These are phyloP conservation scores for Chaetomium tenue DNA, from an alignment of 495 filamentous ascomycete species.

Conservation along the genomic window DNA sequence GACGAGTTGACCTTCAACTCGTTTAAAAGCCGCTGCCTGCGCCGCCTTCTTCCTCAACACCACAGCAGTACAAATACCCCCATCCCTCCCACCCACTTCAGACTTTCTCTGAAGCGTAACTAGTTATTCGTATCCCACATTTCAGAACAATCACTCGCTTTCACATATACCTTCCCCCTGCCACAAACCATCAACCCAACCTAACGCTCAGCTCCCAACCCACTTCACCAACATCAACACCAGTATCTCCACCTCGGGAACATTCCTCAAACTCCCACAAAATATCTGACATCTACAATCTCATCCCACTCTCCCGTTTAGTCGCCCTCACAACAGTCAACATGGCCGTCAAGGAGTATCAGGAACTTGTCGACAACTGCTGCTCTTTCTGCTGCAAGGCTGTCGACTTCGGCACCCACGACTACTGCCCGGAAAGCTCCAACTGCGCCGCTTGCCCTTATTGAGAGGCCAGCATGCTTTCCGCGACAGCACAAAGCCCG, in stretches of 20 bases:
- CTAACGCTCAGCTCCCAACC: constrained; percentile 1
- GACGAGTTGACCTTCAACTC: constrained; percentile 14
- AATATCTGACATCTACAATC: no score
- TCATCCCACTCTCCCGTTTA: no score
- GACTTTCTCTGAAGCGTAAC: not conserved
- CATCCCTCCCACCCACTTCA: not conserved
- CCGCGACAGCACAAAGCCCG: constrained; percentile 12
- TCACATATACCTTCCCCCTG: not conserved
- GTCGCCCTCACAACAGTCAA: constrained; percentile 18
- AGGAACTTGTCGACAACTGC: constrained; percentile 51
- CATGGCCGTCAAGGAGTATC: constrained; percentile 48
- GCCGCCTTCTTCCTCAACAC: constrained; percentile 10
- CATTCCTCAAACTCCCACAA: no score
- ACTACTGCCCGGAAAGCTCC: constrained; percentile 47
- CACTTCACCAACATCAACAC: no score
- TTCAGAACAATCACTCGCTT: not conserved
- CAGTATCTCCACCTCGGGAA: no score
- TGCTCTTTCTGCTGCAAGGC: constrained; percentile 56
- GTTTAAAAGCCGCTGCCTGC: not conserved
- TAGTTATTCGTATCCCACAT: not conserved
- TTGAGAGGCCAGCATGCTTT: constrained; percentile 26
- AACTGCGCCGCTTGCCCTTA: constrained; percentile 49
- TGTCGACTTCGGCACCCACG: constrained; percentile 52
- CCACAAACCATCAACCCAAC: not conserved
- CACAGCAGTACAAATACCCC: constrained; percentile 13